Evolutionary conservation across 1,284 basidiomycete genomes (phyloP), one percentile per base, ranked within the genome.

Genomic region (Vanrija humicola): DNA sequence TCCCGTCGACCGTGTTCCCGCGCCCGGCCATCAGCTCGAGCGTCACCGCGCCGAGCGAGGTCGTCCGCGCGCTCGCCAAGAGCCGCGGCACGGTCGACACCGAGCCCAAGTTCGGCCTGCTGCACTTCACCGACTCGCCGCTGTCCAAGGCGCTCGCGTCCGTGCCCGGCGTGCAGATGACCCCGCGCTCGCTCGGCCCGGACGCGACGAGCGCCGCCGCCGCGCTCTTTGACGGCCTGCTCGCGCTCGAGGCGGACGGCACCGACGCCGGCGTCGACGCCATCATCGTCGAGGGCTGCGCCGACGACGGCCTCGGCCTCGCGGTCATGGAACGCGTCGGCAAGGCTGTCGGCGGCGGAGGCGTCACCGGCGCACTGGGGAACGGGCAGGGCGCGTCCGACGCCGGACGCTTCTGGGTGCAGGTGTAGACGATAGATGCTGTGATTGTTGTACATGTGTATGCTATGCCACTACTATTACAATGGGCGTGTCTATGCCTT

Each of bases 291-390:
- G 94, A 98, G 75, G 91, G 87, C 56, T 82, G 97, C 18, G 75
- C 80, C 38, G 91, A 97, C 72, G 82, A 82, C 19, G 83, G 85
- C 26, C 87, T 97, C 63, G 96, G 95, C 0, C 76, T 98, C 46
- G 96, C 96, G 1, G 85, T 98, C 25, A 98, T 98, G 94, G 98
- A 98, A 72, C 82, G 95, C n/a, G 84, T 94, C n/a, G 84, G 83
- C 58, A 98, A 98, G 74, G 95, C 96, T 1, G 92, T 93, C 3
- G 84, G 86, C 5, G 83, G 76, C 0, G 74, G 74, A 3, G 75
- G 75, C 4, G 50, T 57, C 4, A 43, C 48, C 3, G 72, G 69
- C 5, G 62, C 62, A 23, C 57, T 74, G 39, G 64, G 47, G 9
- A 57, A 64, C 26, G 70, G 58, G 21, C 58, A 68, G 52, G 58